These are phyloP conservation scores for Vigna radiata DNA, from an alignment of 306 rosid species.

Conservation along the genomic window DNA sequence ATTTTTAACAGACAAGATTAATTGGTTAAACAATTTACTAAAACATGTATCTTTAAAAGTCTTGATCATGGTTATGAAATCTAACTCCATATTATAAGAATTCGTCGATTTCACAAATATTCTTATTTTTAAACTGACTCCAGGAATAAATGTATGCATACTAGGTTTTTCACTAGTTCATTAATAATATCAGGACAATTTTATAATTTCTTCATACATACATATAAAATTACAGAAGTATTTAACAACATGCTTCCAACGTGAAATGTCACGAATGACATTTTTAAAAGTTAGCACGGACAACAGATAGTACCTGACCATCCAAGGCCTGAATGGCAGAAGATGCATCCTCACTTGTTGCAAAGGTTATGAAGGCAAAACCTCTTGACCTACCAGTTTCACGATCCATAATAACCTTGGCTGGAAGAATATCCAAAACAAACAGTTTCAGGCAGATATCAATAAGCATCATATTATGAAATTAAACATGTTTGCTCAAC, in stretches of 20 bases:
- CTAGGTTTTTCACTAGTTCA: slow-evolving; percentile 20
- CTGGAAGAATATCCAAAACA: slow-evolving; percentile 46
- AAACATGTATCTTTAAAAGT: slow-evolving; percentile 5
- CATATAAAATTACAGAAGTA: too few relatives aligned
- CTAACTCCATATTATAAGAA: slow-evolving; percentile 22
- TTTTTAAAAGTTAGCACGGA: slow-evolving; percentile 25
- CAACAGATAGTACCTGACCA: slow-evolving; percentile 55
- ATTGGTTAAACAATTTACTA: not conserved
- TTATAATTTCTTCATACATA: slow-evolving; percentile 6
- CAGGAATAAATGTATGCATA: not conserved
- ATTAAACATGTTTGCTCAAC: slow-evolving; percentile 22
- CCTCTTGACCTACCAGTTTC: slow-evolving; percentile 61
- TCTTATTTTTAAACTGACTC: not conserved
- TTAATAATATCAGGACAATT: not conserved
- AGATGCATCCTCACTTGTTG: slow-evolving; percentile 59
- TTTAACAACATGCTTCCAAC: not conserved
- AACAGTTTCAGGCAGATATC: slow-evolving; percentile 8
- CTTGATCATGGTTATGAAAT: slow-evolving; percentile 8
- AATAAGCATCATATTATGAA: slow-evolving; percentile 26
- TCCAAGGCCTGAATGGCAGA: slow-evolving; percentile 59
- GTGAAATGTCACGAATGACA: slow-evolving; percentile 15
- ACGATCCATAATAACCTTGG: slow-evolving; percentile 53
- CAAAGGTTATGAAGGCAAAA: slow-evolving; percentile 56
- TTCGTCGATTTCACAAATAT: slow-evolving; percentile 34
- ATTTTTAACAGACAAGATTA: not conserved